Evolutionary conservation across 2,329 filamentous ascomycete genomes (phyloP).

Genomic region (Fusarium continuum): DNA sequence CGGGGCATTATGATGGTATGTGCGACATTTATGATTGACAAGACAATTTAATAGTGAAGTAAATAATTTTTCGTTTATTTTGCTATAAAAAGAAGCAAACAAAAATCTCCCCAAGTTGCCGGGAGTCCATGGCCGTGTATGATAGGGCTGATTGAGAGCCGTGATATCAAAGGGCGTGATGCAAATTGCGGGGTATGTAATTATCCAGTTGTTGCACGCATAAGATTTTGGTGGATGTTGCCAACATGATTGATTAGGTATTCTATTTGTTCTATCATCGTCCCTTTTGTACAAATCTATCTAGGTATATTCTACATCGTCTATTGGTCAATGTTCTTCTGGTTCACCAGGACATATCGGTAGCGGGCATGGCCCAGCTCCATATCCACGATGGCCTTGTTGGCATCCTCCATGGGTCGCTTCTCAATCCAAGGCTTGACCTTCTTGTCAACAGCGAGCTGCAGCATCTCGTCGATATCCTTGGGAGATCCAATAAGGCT

Average conservation of each 20-base stretch:
- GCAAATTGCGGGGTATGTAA: conserved; percentile 36
- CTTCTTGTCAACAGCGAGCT: conserved; percentile 64
- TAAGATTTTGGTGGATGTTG: not conserved
- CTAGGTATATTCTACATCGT: not conserved
- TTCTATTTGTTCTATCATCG: conserved; percentile 18
- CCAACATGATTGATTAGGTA: conserved; percentile 6
- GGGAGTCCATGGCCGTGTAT: not conserved
- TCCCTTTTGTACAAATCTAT: conserved; percentile 2
- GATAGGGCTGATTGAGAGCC: not conserved
- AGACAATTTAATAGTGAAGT: rapidly evolving
- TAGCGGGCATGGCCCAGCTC: conserved; percentile 61
- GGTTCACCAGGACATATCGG: conserved; percentile 57
- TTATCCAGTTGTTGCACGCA: conserved; percentile 1
- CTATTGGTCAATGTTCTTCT: conserved; percentile 42
- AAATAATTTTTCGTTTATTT: no score
- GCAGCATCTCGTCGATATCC: conserved; percentile 68
- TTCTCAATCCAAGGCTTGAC: conserved; percentile 66
- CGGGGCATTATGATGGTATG: conserved; percentile 64
- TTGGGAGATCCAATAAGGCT: conserved; percentile 58
- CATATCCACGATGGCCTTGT: conserved; percentile 64
- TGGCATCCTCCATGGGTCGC: conserved; percentile 63
- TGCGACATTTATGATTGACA: rapidly evolving
- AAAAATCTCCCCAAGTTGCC: no score
- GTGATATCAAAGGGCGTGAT: conserved; percentile 16
- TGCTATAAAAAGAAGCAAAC: not conserved